Evolutionary conservation across 805 yeast species (phyloP).

Genomic region (Pichia rugopelliculosa): DNA sequence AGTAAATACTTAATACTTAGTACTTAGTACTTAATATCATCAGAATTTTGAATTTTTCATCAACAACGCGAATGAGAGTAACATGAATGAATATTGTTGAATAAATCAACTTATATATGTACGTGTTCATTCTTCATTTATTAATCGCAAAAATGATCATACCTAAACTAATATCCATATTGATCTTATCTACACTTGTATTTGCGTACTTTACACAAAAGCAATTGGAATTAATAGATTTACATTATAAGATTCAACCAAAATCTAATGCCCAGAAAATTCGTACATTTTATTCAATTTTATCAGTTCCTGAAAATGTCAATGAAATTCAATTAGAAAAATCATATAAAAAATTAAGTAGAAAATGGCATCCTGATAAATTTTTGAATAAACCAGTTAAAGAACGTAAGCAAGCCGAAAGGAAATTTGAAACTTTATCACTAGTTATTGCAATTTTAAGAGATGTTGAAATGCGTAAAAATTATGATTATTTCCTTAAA

Average conservation of each 20-base stretch:
- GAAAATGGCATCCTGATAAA: conserved; percentile 84
- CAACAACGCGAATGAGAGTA: no score
- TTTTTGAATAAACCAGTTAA: conserved; percentile 30
- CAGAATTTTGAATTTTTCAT: background rate
- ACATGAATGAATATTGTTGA: no score
- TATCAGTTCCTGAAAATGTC: conserved; percentile 29
- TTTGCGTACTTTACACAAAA: conserved; percentile 11
- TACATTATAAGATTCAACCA: conserved; percentile 14
- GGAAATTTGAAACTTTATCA: conserved; percentile 71
- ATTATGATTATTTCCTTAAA: conserved; percentile 77
- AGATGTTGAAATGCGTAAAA: conserved; percentile 44
- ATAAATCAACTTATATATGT: background rate
- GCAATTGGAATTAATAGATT: conserved; percentile 12
- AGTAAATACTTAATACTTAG: no score
- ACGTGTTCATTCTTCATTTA: background rate
- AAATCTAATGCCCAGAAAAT: background rate
- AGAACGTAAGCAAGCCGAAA: conserved; percentile 47
- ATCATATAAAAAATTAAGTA: conserved; percentile 64
- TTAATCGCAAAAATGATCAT: background rate
- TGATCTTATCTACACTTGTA: conserved; percentile 2
- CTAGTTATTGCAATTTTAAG: conserved; percentile 68
- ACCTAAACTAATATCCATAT: background rate
- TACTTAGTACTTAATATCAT: no score
- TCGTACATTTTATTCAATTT: conserved; percentile 12
- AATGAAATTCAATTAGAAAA: conserved; percentile 48